A percentile compares a stretch with the other conserved stretches of the same genome.
These are phyloP conservation scores for Umbelopsis vinacea DNA, from an alignment of 192 early-diverging fungal species.

Conservation along the genomic window DNA sequence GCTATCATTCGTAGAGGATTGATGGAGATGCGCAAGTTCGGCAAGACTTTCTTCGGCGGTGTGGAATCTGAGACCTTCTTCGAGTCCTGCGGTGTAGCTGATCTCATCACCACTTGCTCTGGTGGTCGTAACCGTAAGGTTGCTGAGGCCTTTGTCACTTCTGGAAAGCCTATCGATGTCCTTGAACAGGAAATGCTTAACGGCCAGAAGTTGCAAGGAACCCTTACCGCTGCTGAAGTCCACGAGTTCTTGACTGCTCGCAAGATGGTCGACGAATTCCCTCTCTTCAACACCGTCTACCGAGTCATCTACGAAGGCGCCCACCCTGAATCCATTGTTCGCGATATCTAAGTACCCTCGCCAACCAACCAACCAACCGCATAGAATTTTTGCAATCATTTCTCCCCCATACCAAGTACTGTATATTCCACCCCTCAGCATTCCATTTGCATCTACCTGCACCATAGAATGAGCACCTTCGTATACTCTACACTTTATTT, in stretches of 20 bases:
- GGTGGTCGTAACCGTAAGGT: conserved; percentile 96
- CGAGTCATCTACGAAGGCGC: conserved; percentile 83
- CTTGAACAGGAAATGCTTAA: conserved; percentile 93
- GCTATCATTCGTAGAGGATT: conserved; percentile 96
- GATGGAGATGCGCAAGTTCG: conserved; percentile 94
- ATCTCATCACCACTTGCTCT: conserved; percentile 94
- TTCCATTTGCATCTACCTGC: neutral
- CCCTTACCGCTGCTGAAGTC: conserved; percentile 87
- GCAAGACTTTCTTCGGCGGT: conserved; percentile 78
- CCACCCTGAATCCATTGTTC: conserved; percentile 71
- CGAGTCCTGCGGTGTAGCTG: conserved; percentile 96
- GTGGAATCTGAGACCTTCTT: conserved; percentile 96
- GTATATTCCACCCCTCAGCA: neutral
- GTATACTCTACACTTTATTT: neutral
- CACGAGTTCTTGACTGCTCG: conserved; percentile 75
- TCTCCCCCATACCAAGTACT: neutral
- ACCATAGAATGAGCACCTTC: neutral
- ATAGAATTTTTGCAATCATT: neutral
- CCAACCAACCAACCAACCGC: neutral
- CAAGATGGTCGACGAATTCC: conserved; percentile 72
- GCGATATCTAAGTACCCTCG: conserved; percentile 49
- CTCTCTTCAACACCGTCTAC: conserved; percentile 95
- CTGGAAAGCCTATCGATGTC: conserved; percentile 91
- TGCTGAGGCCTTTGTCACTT: conserved; percentile 87
- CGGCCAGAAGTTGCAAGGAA: conserved; percentile 98